These are phyloP conservation scores for Dryas integrifolia DNA, from an alignment of 331 rosid species.

Conservation along the genomic window DNA sequence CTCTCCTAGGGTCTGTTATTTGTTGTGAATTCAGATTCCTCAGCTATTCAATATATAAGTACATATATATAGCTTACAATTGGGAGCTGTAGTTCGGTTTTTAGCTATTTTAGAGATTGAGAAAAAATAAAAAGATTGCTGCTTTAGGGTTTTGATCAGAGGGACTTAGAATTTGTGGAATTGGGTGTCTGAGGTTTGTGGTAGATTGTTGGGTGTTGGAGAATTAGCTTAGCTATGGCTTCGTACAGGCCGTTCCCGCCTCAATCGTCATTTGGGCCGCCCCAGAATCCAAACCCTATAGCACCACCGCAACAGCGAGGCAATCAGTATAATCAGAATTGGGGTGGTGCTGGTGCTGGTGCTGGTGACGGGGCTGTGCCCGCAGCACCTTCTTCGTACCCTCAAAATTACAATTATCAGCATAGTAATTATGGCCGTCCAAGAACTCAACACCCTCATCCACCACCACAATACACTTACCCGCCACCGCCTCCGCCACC, in stretches of 20 bases:
- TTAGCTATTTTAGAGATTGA: neutral
- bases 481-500: constrained; percentile 74
- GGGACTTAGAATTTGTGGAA: constrained; percentile 7
- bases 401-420: constrained; percentile 50
- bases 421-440: constrained; percentile 51
- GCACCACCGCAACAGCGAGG: constrained; percentile 44
- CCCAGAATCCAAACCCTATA: constrained; percentile 61
- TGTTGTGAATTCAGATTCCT: neutral
- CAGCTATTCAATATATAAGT: neutral
- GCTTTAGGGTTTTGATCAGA: constrained; percentile 15
- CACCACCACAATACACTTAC: constrained; percentile 49
- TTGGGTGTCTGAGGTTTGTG: constrained; percentile 3
- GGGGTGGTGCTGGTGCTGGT: constrained; percentile 45
- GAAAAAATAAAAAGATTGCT: neutral
- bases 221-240: constrained; percentile 57
- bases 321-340: constrained; percentile 57
- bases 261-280: constrained; percentile 50
- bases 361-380: constrained; percentile 41
- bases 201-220: neutral
- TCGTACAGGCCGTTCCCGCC: constrained; percentile 88
- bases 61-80: neutral
- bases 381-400: constrained; percentile 54
- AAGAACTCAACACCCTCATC: constrained; percentile 57
- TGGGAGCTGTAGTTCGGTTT: neutral
- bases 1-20: constrained; percentile 25